Evolutionary conservation across 768 basidiomycete species (phyloP).

Genomic region (Lanmaoa pseudosensibilis): DNA sequence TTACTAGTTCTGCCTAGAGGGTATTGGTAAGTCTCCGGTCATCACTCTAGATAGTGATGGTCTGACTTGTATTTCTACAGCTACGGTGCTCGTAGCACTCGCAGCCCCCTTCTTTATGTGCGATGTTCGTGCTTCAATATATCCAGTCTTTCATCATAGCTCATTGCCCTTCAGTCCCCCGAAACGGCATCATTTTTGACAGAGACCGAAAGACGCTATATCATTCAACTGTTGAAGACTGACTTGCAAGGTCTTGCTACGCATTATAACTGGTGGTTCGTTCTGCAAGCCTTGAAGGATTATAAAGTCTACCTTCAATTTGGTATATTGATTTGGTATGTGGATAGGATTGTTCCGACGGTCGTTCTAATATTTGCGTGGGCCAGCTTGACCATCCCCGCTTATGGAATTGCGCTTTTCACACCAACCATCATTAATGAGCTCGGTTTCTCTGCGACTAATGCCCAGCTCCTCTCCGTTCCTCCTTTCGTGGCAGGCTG

Average conservation of each 20-base stretch:
- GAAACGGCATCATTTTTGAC: constrained; percentile 16
- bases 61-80: constrained; percentile 3
- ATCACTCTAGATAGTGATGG: not conserved
- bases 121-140: constrained; percentile 39
- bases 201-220: constrained; percentile 36
- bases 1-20: constrained; percentile 31
- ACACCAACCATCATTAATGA: constrained; percentile 18
- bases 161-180: constrained; percentile 7
- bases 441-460: constrained; percentile 49
- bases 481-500: constrained; percentile 48
- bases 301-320: constrained; percentile 37
- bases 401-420: not conserved
- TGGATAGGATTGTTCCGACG: not conserved
- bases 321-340: constrained; percentile 37
- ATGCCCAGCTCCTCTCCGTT: constrained; percentile 47
- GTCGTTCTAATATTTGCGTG: not conserved
- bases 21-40: constrained; percentile 9
- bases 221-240: constrained; percentile 40
- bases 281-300: constrained; percentile 48
- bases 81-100: constrained; percentile 14
- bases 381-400: not conserved
- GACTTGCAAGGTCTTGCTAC: constrained; percentile 44
- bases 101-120: constrained; percentile 47
- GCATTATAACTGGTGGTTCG: constrained; percentile 43
- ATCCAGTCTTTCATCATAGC: not conserved